phyloP scores from a whole-genome alignment of 768 basidiomycete genomes.

The Lenzites betulinus region DNA sequence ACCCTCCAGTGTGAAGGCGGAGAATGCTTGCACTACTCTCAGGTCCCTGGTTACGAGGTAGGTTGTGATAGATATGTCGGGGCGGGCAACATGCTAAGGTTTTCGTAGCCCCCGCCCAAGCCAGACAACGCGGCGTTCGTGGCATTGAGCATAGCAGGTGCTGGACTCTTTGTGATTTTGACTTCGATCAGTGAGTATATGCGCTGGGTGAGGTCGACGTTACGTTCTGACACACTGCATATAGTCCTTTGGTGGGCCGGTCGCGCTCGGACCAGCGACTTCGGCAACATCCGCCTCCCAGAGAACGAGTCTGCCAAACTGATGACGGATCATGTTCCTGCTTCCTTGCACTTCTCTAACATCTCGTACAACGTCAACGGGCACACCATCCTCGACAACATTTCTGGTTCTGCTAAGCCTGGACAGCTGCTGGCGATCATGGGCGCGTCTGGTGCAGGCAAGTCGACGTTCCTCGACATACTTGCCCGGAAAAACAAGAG shows the following conservation, averaged over 20 bases:
- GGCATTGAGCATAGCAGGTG: constrained; percentile 80
- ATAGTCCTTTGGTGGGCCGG: constrained; percentile 91
- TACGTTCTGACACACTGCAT: neutral
- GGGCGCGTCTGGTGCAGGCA: constrained; percentile 96
- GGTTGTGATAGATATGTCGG: constrained; percentile 25
- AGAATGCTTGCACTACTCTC: constrained; percentile 91
- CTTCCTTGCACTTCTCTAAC: constrained; percentile 87
- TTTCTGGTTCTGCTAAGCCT: constrained; percentile 82
- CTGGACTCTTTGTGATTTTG: constrained; percentile 71
- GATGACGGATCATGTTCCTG: constrained; percentile 94
- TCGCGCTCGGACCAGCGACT: constrained; percentile 65
- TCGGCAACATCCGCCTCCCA: constrained; percentile 74
- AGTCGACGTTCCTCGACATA: constrained; percentile 95
- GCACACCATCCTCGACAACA: constrained; percentile 71
- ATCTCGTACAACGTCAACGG: constrained; percentile 76
- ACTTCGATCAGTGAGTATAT: constrained; percentile 54
- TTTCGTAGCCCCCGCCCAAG: constrained; percentile 65
- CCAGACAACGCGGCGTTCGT: constrained; percentile 85
- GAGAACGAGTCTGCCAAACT: constrained; percentile 80
- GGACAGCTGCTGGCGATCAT: constrained; percentile 95
- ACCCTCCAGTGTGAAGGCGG: constrained; percentile 85
- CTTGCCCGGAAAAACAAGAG: constrained; percentile 89
- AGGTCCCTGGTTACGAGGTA: constrained; percentile 92
- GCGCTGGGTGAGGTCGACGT: constrained; percentile 9
- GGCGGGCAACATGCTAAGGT: neutral